Evolutionary conservation across 495 filamentous ascomycete genomes (phyloP).

Genomic region (Aspergillus panamensis): DNA sequence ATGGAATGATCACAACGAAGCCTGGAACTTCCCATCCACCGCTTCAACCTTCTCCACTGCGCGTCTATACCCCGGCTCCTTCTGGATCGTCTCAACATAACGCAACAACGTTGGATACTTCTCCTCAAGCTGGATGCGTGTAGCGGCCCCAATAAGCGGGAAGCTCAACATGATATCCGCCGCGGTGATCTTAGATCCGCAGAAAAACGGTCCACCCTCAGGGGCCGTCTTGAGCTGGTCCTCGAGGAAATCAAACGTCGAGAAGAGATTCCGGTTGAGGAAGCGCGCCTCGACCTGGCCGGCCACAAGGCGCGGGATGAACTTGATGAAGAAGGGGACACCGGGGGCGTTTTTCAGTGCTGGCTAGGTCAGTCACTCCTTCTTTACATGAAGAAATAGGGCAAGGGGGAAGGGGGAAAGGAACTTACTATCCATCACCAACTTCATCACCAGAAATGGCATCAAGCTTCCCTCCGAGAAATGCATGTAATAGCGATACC

Average conservation of each 20-base stretch:
- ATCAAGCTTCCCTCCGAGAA: constrained; percentile 81
- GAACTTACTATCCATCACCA: constrained; percentile 56
- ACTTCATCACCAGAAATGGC: constrained; percentile 57
- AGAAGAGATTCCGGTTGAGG: constrained; percentile 59
- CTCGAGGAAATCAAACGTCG: constrained; percentile 71
- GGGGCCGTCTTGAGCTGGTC: constrained; percentile 63
- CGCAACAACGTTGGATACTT: constrained; percentile 58
- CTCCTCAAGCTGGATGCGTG: constrained; percentile 44
- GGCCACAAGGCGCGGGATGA: constrained; percentile 64
- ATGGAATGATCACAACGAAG: constrained; percentile 29
- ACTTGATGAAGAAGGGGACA: constrained; percentile 82
- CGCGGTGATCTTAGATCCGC: constrained; percentile 65
- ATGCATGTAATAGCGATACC: constrained; percentile 76
- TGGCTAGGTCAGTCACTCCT: too few relatives aligned
- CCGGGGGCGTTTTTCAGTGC: constrained; percentile 60
- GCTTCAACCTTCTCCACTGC: constrained; percentile 59
- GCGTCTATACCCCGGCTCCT: constrained; percentile 58
- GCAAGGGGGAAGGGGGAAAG: neutral
- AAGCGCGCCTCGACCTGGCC: constrained; percentile 56
- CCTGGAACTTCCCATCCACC: constrained; percentile 54
- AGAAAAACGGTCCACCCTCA: constrained; percentile 61
- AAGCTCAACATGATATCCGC: constrained; percentile 82
- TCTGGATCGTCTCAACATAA: constrained; percentile 62
- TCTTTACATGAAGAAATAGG: neutral
- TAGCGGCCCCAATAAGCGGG: constrained; percentile 56